phyloP scores from a whole-genome alignment of 164 flowering plant genomes.

The Warburgia ugandensis region DNA sequence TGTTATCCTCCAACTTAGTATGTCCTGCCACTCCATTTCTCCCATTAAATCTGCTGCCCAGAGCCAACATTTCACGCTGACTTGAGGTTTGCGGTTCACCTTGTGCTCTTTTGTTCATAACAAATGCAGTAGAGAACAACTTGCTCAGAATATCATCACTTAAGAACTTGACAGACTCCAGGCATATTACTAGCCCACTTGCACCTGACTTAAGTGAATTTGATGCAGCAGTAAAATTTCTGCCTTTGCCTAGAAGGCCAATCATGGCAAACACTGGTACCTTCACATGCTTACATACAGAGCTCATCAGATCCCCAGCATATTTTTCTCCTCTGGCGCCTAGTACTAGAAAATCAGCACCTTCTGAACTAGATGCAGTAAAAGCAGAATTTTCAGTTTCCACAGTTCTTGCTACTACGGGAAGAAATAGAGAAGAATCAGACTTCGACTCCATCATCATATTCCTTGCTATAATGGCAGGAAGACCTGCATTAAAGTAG shows the following conservation, averaged over 20 bases:
- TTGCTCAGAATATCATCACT: slow-evolving; percentile 34
- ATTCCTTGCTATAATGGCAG: slow-evolving; percentile 82
- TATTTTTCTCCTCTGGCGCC: slow-evolving; percentile 16
- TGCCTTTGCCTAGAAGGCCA: slow-evolving; percentile 17
- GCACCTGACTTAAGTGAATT: slow-evolving; percentile 55
- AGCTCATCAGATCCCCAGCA: slow-evolving; percentile 18
- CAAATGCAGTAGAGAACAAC: slow-evolving; percentile 24
- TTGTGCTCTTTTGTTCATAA: slow-evolving; percentile 14
- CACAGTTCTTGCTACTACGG: slow-evolving; percentile 72
- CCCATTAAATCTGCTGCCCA: slow-evolving; percentile 18
- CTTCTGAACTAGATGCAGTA: slow-evolving; percentile 70
- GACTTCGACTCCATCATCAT: slow-evolving; percentile 69
- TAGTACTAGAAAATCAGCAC: slow-evolving; percentile 82
- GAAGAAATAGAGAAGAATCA: slow-evolving; percentile 66
- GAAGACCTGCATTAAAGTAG: slow-evolving; percentile 50
- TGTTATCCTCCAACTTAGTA: slow-evolving; percentile 49
- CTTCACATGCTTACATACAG: slow-evolving; percentile 42
- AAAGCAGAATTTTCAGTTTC: slow-evolving; percentile 50
- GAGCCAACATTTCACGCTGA: slow-evolving; percentile 15
- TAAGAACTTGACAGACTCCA: slow-evolving; percentile 41
- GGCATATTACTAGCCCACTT: slow-evolving; percentile 63
- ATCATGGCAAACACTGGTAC: slow-evolving; percentile 58
- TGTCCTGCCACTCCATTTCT: slow-evolving; percentile 36
- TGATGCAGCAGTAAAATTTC: slow-evolving; percentile 18
- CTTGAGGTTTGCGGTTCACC: slow-evolving; percentile 18